Conservation (phyloP, 495 filamentous ascomycete species). For the Apiosordaria backusii region DNA sequence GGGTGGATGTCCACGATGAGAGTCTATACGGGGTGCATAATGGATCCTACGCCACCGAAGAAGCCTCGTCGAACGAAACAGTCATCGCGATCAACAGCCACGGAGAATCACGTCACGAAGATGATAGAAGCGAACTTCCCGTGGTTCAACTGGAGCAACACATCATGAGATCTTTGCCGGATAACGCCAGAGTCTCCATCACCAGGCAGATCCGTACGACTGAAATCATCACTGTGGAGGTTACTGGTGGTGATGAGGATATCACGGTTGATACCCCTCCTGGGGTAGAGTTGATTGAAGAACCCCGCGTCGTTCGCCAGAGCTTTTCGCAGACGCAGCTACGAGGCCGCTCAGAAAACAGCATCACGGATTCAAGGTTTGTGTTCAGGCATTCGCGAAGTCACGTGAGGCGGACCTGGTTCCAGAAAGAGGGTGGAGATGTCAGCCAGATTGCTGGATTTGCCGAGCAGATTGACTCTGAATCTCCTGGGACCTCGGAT, state of each 20-base stretch:
- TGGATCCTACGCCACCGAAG: slow-evolving; percentile 17
- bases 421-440: slow-evolving; percentile 35
- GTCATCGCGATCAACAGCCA: slow-evolving; percentile 47
- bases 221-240: slow-evolving; percentile 69
- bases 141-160: slow-evolving; percentile 44
- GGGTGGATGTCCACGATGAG: slow-evolving; percentile 56
- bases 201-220: slow-evolving; percentile 61
- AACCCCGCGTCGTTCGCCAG: slow-evolving; percentile 27
- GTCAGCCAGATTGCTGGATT: slow-evolving; percentile 28
- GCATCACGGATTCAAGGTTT: slow-evolving; percentile 18
- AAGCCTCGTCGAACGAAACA: slow-evolving; percentile 16
- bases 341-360: slow-evolving; percentile 1
- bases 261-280: slow-evolving; percentile 60
- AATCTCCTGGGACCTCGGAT: slow-evolving; percentile 13
- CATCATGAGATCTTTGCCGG: slow-evolving; percentile 43
- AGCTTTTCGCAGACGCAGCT: slow-evolving; percentile 2
- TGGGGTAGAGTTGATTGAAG: slow-evolving; percentile 62
- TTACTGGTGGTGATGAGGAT: slow-evolving; percentile 58
- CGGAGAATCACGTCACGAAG: slow-evolving; percentile 34
- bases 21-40: slow-evolving; percentile 32
- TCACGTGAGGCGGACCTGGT: slow-evolving; percentile 35
- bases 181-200: slow-evolving; percentile 58
- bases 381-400: slow-evolving; percentile 36
- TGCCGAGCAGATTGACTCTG: slow-evolving; percentile 28
- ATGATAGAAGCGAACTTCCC: slow-evolving; percentile 32